Evolutionary conservation across 73 alveolate genomes (phyloP), one percentile per base, ranked within the genome.

Genomic region (Blepharisma japonicum): DNA sequence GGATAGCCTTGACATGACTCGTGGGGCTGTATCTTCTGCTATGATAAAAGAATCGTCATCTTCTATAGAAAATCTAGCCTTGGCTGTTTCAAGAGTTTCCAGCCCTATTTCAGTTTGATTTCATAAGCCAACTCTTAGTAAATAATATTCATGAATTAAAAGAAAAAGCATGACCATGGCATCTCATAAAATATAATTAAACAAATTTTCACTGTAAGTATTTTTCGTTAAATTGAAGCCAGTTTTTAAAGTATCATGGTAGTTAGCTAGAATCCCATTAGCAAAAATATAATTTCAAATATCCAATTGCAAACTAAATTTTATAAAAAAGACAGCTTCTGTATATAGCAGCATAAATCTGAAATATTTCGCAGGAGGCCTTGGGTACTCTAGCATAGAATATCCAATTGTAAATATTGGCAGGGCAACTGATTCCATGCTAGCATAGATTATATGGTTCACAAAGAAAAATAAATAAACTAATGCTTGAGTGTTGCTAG

Each of bases 351-450:
- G 74, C 74, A 61, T 61, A 25, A 20, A 14, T 25, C 47, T 61
- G 47, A 61, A 61, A 25, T 61, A 61, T 25, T 61, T 25, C 5
- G 74, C n/a, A 61, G 74, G 74, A 14, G 74, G 74, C 5, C 74
- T 61, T 20, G 74, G 74, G 48, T 61, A 61, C 23, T 18, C 38
- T 2, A 61, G 11, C 47, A 61, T 61, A 8, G 49, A n/a, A 61
- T 61, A 61, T 18, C 74, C 46, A 25, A 61, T 14, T 8, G 47
- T 39, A 8, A 39, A 61, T 1, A 61, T 14, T 18, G 74, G 74
- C 47, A 61, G 23, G 14, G 23, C 47, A 0, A 61, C 18, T 1
- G 50, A 20, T 25, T 61, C 74, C 38, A 61, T 8, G 23, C 74
- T 61, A 5, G 49, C 38, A 25, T 61, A 61, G 2, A 20, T 61